Evolutionary conservation across 1,284 basidiomycete species (phyloP).

Genomic region (Vanrija pseudolonga): DNA sequence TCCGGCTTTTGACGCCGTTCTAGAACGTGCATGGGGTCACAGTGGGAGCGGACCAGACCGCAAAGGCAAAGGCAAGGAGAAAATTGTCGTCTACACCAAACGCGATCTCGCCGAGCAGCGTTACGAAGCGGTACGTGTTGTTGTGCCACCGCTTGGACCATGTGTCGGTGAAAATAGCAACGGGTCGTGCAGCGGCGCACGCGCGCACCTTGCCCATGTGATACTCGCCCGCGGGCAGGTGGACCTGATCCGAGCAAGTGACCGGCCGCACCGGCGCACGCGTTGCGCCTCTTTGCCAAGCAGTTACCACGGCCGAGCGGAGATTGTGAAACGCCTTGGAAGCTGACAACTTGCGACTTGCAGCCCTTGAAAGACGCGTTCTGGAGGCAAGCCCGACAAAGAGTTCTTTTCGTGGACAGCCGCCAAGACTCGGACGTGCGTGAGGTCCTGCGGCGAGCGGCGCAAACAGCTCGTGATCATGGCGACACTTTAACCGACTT

Average conservation of each 20-base stretch:
- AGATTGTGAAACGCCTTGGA: too few relatives aligned
- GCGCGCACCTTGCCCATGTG: not conserved
- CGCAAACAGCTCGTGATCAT: slow-evolving; percentile 13
- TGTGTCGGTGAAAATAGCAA: not conserved
- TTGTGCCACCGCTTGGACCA: not conserved
- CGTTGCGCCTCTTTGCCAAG: too few relatives aligned
- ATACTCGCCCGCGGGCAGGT: not conserved
- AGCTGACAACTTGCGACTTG: not conserved
- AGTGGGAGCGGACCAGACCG: slow-evolving; percentile 31
- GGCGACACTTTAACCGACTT: slow-evolving; percentile 55
- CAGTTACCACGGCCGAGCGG: too few relatives aligned
- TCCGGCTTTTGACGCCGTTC: slow-evolving; percentile 68
- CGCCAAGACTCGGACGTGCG: slow-evolving; percentile 51
- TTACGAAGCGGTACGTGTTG: slow-evolving; percentile 68
- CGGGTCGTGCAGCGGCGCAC: not conserved
- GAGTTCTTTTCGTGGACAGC: slow-evolving; percentile 55
- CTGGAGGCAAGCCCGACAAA: slow-evolving; percentile 47
- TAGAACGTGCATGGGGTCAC: slow-evolving; percentile 39
- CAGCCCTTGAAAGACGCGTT: slow-evolving; percentile 53
- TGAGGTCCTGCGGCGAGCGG: slow-evolving; percentile 49
- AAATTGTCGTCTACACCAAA: slow-evolving; percentile 89
- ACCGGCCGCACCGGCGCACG: too few relatives aligned
- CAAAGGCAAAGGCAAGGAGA: slow-evolving; percentile 55
- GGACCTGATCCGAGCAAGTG: too few relatives aligned
- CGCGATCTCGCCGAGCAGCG: slow-evolving; percentile 81